Percentiles rank a stretch among this genome's conserved stretches.
These are phyloP conservation scores for Austropuccinia psidii DNA, from an alignment of 1,284 basidiomycete genomes.

Conservation along the genomic window DNA sequence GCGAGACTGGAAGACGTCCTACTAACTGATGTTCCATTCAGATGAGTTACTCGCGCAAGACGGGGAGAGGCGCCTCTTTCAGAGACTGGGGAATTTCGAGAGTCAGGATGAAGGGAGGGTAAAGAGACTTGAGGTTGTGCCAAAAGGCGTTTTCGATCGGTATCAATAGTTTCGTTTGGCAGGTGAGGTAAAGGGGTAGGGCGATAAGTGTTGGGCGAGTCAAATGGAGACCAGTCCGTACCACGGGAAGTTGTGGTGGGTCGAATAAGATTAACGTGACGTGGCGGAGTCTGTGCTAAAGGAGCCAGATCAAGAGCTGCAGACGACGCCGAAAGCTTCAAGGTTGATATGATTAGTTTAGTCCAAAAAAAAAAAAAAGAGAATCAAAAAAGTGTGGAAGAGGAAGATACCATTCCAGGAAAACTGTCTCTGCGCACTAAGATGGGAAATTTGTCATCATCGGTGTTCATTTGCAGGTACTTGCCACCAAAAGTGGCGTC, in stretches of 20 bases:
- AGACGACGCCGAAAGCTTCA: conserved; percentile 73
- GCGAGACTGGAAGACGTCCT: not conserved
- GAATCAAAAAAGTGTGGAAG: conserved; percentile 20
- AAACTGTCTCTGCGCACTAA: conserved; percentile 51
- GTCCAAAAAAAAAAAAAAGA: not conserved
- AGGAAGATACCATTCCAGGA: conserved; percentile 57
- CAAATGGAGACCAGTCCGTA: conserved; percentile 87
- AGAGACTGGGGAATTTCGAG: conserved; percentile 32
- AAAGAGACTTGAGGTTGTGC: conserved; percentile 54
- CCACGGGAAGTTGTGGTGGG: conserved; percentile 53
- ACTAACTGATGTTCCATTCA: not conserved
- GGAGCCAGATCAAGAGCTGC: conserved; percentile 87
- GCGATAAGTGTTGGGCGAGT: conserved; percentile 51
- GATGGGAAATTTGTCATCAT: conserved; percentile 73
- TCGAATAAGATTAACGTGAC: conserved; percentile 57
- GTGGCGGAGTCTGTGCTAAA: conserved; percentile 68
- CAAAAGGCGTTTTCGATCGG: conserved; percentile 60
- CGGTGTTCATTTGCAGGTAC: conserved; percentile 72
- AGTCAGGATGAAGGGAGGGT: conserved; percentile 39
- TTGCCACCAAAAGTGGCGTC: conserved; percentile 65
- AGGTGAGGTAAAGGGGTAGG: conserved; percentile 55
- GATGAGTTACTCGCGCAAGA: conserved; percentile 19
- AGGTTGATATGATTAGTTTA: conserved; percentile 37
- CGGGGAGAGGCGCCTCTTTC: conserved; percentile 30
- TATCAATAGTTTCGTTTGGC: conserved; percentile 54